These are phyloP conservation scores for Blastomyces gilchristii DNA, from an alignment of 2,329 filamentous ascomycete species.

Conservation along the genomic window DNA sequence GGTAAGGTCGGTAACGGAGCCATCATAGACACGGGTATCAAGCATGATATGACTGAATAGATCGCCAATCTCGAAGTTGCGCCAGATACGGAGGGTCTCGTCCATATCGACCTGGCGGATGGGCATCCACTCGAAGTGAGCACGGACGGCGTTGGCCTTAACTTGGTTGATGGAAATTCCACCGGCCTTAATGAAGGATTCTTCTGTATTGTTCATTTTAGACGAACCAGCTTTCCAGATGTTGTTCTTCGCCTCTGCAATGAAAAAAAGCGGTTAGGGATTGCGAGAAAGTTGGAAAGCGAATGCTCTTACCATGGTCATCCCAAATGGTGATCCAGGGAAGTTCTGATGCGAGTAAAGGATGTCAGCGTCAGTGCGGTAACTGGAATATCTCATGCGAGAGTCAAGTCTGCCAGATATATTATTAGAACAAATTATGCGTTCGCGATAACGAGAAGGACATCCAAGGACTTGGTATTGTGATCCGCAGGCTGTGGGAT, in stretches of 20 bases:
- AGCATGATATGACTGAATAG: constrained; percentile 59
- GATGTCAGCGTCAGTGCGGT: constrained; percentile 54
- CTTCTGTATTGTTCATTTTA: constrained; percentile 55
- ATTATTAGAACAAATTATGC: constrained; percentile 5
- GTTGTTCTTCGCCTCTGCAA: constrained; percentile 51
- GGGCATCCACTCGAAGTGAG: constrained; percentile 59
- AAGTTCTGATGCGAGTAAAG: constrained; percentile 46
- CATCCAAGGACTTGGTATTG: constrained; percentile 38
- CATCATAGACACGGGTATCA: constrained; percentile 59
- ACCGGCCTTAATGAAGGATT: constrained; percentile 51
- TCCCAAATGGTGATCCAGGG: constrained; percentile 57
- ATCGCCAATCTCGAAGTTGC: constrained; percentile 54
- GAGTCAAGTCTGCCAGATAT: constrained; percentile 45
- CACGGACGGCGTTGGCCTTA: constrained; percentile 62
- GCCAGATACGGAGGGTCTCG: constrained; percentile 59
- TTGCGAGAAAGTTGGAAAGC: background rate
- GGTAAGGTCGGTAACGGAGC: constrained; percentile 49
- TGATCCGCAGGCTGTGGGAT: constrained; percentile 42
- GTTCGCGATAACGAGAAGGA: constrained; percentile 10
- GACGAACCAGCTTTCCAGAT: constrained; percentile 53
- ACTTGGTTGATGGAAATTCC: constrained; percentile 59
- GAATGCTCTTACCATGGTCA: constrained; percentile 40
- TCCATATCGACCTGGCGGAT: constrained; percentile 57
- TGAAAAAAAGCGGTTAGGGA: background rate
- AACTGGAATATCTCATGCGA: constrained; percentile 48